A percentile compares a stretch with the other conserved stretches of the same genome.
Evolutionary conservation across 306 rosid genomes (phyloP).

Genomic region (Acacia acuminata): DNA sequence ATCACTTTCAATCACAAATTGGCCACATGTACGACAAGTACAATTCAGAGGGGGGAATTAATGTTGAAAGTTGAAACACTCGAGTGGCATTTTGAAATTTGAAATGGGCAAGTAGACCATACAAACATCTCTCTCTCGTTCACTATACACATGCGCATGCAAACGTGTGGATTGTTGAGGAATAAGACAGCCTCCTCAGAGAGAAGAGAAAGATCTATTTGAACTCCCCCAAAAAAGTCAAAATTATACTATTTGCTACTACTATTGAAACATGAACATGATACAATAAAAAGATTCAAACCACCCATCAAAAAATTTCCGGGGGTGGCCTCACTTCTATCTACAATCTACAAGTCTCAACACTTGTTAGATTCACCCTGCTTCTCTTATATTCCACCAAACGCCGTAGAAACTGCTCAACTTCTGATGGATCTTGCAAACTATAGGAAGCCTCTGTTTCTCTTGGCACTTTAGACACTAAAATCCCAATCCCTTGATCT

Average conservation of each 20-base stretch:
- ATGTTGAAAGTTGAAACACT: slow-evolving; percentile 9
- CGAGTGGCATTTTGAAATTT: slow-evolving; percentile 18
- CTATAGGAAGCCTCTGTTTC: slow-evolving; percentile 87
- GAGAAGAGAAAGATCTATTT: background rate
- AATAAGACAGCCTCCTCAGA: background rate
- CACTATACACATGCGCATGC: slow-evolving; percentile 51
- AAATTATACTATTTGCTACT: background rate
- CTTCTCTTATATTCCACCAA: slow-evolving; percentile 74
- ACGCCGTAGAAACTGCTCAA: slow-evolving; percentile 74
- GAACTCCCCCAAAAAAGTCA: slow-evolving; percentile 10
- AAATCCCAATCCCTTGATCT: slow-evolving; percentile 87
- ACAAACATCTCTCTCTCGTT: slow-evolving; percentile 37
- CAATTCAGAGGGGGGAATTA: slow-evolving; percentile 26
- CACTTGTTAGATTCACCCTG: slow-evolving; percentile 30
- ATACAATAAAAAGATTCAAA: background rate
- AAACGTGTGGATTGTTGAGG: slow-evolving; percentile 29
- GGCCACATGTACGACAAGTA: slow-evolving; percentile 44
- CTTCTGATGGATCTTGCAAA: slow-evolving; percentile 92
- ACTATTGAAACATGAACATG: background rate
- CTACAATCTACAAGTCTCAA: slow-evolving; percentile 32
- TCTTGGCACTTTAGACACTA: slow-evolving; percentile 80
- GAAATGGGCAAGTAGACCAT: slow-evolving; percentile 6
- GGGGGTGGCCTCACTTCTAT: background rate
- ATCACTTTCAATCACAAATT: slow-evolving; percentile 25
- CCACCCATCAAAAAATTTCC: background rate